These are phyloP conservation scores for Helianthus annuus DNA, from an alignment of 129 eudicot genomes.

Conservation along the genomic window DNA sequence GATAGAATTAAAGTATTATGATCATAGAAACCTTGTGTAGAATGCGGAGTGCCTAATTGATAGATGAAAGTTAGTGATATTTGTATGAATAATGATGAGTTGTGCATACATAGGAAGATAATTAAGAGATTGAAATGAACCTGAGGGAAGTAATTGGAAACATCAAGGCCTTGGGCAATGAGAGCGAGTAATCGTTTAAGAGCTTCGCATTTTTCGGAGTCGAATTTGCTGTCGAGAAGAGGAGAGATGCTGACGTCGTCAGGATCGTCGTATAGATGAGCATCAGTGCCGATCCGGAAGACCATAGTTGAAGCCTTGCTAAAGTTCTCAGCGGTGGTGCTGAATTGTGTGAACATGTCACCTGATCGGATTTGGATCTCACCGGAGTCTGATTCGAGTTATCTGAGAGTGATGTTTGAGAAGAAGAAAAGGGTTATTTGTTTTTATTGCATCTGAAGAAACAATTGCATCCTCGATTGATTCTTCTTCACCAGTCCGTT, in stretches of 20 bases:
- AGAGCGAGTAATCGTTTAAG: constrained; percentile 94
- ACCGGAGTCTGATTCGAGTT: constrained; percentile 1
- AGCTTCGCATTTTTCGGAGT: constrained; percentile 94
- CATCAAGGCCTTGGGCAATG: constrained; percentile 95
- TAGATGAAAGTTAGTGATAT: not conserved
- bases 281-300: constrained; percentile 97
- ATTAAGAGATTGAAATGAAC: constrained; percentile 21
- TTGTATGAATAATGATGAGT: not conserved
- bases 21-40: constrained; percentile 1
- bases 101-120: too few relatives aligned
- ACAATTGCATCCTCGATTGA: too few relatives aligned
- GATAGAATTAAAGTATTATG: too few relatives aligned
- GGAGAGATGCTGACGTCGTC: constrained; percentile 91
- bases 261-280: constrained; percentile 95
- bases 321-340: constrained; percentile 79
- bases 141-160: constrained; percentile 95
- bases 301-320: constrained; percentile 91
- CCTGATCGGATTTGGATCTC: constrained; percentile 22
- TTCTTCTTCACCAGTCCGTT: too few relatives aligned
- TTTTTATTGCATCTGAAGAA: too few relatives aligned
- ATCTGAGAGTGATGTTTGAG: constrained; percentile 12
- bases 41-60: not conserved
- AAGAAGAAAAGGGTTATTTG: not conserved
- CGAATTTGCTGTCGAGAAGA: constrained; percentile 89
- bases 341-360: constrained; percentile 85